Conservation (phyloP, 331 rosid genomes). For the Rhamnella rubrinervis region DNA sequence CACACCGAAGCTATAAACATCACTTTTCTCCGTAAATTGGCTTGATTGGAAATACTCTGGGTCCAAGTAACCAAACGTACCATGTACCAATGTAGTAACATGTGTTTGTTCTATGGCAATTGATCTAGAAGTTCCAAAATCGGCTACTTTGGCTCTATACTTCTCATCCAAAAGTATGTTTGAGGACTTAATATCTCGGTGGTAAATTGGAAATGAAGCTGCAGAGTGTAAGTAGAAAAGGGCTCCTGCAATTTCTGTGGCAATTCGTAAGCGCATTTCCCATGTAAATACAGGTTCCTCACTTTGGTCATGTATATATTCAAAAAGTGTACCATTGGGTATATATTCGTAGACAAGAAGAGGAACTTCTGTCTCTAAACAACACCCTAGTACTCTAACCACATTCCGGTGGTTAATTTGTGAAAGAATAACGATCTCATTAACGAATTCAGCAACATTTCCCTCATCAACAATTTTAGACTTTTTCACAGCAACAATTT, state of each 20-base stretch:
- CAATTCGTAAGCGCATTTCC: constrained; percentile 8
- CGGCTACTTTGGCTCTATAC: constrained; percentile 11
- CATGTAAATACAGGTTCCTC: constrained; percentile 6
- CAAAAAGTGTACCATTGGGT: constrained; percentile 12
- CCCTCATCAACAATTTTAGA: constrained; percentile 1
- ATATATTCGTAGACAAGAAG: constrained; percentile 18
- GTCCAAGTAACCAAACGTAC: neutral
- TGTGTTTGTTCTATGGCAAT: constrained; percentile 9
- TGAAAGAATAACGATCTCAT: constrained; percentile 9
- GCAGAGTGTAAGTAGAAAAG: constrained; percentile 9
- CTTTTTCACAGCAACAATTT: constrained; percentile 6
- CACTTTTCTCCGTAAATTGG: constrained; percentile 14
- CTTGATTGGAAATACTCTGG: constrained; percentile 8
- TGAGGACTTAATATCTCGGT: constrained; percentile 13
- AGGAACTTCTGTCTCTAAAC: constrained; percentile 10
- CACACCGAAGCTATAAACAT: constrained; percentile 17
- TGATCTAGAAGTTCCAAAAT: constrained; percentile 17
- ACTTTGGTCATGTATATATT: neutral
- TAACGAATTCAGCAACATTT: neutral
- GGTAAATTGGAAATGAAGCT: constrained; percentile 12
- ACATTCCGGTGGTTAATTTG: neutral
- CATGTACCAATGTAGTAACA: neutral
- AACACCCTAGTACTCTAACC: constrained; percentile 6
- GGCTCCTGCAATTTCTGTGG: constrained; percentile 14
- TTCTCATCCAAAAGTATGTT: constrained; percentile 18